Base-by-base conservation (phyloP, 1,284 basidiomycete genomes). In the Microbotryomycetes sp. region DNA sequence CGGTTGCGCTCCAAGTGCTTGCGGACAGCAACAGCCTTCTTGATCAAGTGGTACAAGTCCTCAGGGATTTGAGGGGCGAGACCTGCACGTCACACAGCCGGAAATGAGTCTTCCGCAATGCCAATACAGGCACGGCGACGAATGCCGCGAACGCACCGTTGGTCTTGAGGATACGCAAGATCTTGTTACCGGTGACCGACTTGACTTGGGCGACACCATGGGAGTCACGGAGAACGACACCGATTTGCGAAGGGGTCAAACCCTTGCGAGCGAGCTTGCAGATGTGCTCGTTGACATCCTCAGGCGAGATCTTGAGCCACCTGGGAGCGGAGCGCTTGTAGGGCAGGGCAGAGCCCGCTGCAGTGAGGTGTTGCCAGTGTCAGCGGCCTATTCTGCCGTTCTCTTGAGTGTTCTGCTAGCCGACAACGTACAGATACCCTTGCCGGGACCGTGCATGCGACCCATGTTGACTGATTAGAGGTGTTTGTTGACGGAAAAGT, bases 41-140 rank as follows among this genome's bases (percentile, higher is more conserved):
- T 97, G 84, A 97, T 88, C 78, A 97, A 87, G 85, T 92, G 88
- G 88, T 91, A 97, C 66, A 97, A 87, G 84, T 97, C 94, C 85
- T 98, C 94, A 73, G 94, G 94, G 81, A 97, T 91, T 80, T 87
- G 84, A 75, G 93, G 93, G 77, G 88, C 93, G 79, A 97, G 89
- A 80, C 91, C 91, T 93, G 45, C 11, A 5, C n/a, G 23, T 41
- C 2, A 30, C 18, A 41, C 11, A n/a, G 54, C 16, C 21, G 21
- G 18, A 35, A 49, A 56, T 26, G 27, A 21, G 28, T 41, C n/a
- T 28, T n/a, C 13, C 46, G n/a, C 35, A 47, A 18, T 41, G 35
- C 11, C 35, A 9, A 41, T 11, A 41, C 35, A 41, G 18, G 35
- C 9, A 48, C 9, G 35, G 35, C 35, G 18, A 41, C 18, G 35